Conservation (phyloP, 2,329 filamentous ascomycete species). For the Nemania abortiva region DNA sequence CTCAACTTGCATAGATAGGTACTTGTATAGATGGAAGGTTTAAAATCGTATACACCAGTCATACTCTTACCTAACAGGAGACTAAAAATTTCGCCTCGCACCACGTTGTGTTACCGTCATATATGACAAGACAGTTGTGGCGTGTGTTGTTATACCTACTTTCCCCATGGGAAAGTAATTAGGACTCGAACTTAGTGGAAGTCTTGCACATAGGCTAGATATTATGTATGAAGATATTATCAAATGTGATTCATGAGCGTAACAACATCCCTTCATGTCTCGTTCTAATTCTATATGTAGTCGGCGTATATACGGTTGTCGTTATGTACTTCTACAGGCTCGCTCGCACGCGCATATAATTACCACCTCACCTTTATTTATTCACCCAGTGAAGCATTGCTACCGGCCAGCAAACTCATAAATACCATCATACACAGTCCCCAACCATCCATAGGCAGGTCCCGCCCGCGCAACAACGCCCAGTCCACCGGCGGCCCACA, state of each 20-base stretch:
- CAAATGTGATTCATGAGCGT: too few species aligned
- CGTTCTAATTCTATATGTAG: background rate
- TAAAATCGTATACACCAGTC: background rate
- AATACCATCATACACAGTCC: slow-evolving; percentile 81
- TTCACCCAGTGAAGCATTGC: background rate
- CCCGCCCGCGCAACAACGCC: slow-evolving; percentile 82
- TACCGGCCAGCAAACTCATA: slow-evolving; percentile 54
- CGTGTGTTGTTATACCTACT: too few species aligned
- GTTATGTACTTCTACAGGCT: background rate
- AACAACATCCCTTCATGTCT: background rate
- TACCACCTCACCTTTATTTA: background rate
- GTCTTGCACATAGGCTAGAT: background rate
- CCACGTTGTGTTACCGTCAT: too few species aligned
- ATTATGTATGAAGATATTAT: too few species aligned
- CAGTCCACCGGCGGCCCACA: slow-evolving; percentile 88
- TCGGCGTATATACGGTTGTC: background rate
- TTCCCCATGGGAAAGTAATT: too few species aligned
- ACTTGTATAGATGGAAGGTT: background rate
- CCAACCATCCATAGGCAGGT: slow-evolving; percentile 80
- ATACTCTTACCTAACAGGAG: too few species aligned
- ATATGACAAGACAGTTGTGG: too few species aligned
- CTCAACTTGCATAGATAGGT: too few species aligned
- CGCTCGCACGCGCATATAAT: background rate
- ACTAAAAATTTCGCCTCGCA: too few species aligned
- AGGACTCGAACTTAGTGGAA: too few species aligned